Evolutionary conservation across 257 asterid genomes (phyloP), one percentile per base, ranked within the genome.

Genomic region (Vinca minor): DNA sequence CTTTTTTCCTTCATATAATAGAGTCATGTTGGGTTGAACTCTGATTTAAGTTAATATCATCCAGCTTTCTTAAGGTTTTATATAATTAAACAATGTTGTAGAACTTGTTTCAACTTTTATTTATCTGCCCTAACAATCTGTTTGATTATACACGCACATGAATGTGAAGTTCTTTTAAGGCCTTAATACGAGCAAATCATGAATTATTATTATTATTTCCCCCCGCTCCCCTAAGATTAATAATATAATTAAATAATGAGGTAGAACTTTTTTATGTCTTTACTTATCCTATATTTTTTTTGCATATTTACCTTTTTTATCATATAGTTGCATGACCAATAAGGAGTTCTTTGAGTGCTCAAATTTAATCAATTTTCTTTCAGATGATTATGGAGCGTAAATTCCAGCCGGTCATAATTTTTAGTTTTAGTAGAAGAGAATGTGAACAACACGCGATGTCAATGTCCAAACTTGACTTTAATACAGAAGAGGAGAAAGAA

Each of bases 401-500:
- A 63, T 89, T 92, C 74, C 97, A 92, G 69, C 97, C 98, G 35
- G 98, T 92, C 71, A 92, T 92, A 76, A 86, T 92, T 29, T 92
- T 92, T 80, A 89, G 98, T 76, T 92, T 92, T 74, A 92, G 98
- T 74, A 79, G 98, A 84, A 85, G 97, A 82, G 98, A 92, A 78
- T 89, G 97, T 64, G 98, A 92, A 69, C 97, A 92, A 55, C 97
- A 92, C 82, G 98, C 98, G 69, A 87, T 87, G 97, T 89, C 98
- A 21, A 85, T 92, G 98, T 79, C 91, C 65, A 92, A 89, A 75
- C 98, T 92, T 73, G 97, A 92, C 76, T 89, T 89, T 67, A 92
- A 92, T 72, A 78, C 90, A 20, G 71, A 71, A 50, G 98, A 89
- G 77, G 98, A 92, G 78, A 92, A 87, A 76, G 96, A 83, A 39